These are phyloP conservation scores for Pseudocercospora vitis DNA, from an alignment of 2,329 filamentous ascomycete species.

Conservation along the genomic window DNA sequence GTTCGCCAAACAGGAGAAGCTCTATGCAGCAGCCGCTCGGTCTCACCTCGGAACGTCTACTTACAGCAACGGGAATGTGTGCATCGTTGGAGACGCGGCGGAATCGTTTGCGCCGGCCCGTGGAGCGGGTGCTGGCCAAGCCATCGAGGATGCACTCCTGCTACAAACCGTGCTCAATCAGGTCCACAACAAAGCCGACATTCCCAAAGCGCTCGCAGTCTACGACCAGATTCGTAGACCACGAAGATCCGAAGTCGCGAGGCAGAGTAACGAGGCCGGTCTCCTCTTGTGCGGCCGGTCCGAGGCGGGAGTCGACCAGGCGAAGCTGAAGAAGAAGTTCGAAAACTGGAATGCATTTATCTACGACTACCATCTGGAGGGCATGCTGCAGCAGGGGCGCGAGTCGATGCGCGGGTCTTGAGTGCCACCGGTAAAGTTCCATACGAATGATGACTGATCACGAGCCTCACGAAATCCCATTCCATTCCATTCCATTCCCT, in stretches of 20 bases:
- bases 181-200: constrained; percentile 36
- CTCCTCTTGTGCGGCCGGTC: constrained; percentile 5
- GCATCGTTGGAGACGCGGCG: constrained; percentile 23
- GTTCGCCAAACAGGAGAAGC: constrained; percentile 11
- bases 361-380: not conserved
- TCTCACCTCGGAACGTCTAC: constrained; percentile 12
- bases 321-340: constrained; percentile 1
- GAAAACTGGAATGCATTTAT: constrained; percentile 6
- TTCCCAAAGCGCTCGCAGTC: constrained; percentile 35
- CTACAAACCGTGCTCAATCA: constrained; percentile 47
- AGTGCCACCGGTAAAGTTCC: not conserved
- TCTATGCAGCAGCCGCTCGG: constrained; percentile 10
- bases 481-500: no score
- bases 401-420: not conserved
- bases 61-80: constrained; percentile 11
- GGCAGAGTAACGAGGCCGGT: constrained; percentile 5
- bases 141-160: constrained; percentile 26
- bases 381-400: not conserved
- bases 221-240: constrained; percentile 20
- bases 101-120: constrained; percentile 22
- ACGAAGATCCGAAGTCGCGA: constrained; percentile 10
- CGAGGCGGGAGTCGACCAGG: not conserved
- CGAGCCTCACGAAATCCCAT: no score
- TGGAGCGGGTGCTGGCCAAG: constrained; percentile 26
- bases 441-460: not conserved